A percentile compares a stretch with the other conserved stretches of the same genome.
Conservation (phyloP, 805 yeast species). For the Pichia pseudocactophila region DNA sequence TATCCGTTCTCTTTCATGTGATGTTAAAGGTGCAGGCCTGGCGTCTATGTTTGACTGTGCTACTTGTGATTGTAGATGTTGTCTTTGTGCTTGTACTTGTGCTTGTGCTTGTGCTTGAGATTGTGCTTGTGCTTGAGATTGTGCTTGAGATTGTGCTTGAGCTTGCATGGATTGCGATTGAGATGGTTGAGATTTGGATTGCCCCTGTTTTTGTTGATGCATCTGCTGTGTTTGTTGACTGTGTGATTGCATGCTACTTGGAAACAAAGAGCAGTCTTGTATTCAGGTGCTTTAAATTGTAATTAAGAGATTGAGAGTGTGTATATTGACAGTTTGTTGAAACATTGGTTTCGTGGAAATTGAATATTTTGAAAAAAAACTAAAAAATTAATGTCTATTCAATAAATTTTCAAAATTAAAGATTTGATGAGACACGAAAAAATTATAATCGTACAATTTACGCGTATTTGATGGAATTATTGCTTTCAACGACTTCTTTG, state of each 20-base stretch:
- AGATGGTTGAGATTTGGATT: slow-evolving; percentile 2
- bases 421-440: too few species aligned
- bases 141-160: not conserved
- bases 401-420: too few species aligned
- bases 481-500: too few species aligned
- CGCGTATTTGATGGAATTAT: too few species aligned
- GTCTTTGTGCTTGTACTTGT: not conserved
- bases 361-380: too few species aligned
- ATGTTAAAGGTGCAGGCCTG: slow-evolving; percentile 59
- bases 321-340: too few species aligned
- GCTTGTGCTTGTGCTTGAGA: not conserved
- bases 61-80: not conserved
- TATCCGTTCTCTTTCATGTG: slow-evolving; percentile 75
- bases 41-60: not conserved
- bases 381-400: too few species aligned
- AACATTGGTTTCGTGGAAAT: too few species aligned
- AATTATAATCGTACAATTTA: too few species aligned
- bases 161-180: not conserved
- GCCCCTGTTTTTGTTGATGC: slow-evolving; percentile 1
- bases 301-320: too few species aligned
- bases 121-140: slow-evolving; percentile 2
- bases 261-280: too few species aligned
- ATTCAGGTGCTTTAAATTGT: too few species aligned
- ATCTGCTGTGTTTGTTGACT: slow-evolving; percentile 1
- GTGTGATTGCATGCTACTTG: slow-evolving; percentile 1